phyloP scores from a whole-genome alignment of 805 yeast genomes.

The Debaryomyces hansenii region DNA sequence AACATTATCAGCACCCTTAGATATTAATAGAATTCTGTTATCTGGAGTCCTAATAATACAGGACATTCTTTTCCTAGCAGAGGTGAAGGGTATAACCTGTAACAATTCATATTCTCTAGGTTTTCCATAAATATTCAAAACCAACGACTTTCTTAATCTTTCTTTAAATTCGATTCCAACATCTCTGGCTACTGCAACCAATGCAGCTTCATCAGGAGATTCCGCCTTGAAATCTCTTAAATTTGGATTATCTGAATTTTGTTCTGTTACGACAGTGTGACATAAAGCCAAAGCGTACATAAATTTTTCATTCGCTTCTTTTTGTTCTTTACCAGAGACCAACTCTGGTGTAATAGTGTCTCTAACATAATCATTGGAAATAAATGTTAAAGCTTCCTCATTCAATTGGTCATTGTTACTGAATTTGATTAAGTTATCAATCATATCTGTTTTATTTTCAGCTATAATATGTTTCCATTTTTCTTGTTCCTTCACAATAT shows the following conservation, averaged over 20 bases:
- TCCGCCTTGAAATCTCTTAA: constrained; percentile 66
- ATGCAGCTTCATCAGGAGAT: constrained; percentile 81
- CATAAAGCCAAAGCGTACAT: constrained; percentile 69
- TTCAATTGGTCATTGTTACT: constrained; percentile 48
- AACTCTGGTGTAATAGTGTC: constrained; percentile 45
- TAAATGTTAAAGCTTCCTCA: constrained; percentile 56
- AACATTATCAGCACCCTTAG: constrained; percentile 79
- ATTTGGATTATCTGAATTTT: constrained; percentile 35
- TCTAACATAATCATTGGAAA: constrained; percentile 57
- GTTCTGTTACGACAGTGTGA: constrained; percentile 72
- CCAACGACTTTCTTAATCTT: constrained; percentile 49
- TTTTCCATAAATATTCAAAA: constrained; percentile 47
- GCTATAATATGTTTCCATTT: constrained; percentile 42
- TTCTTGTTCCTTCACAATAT: constrained; percentile 50
- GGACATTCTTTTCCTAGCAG: constrained; percentile 80
- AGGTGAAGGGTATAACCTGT: constrained; percentile 62
- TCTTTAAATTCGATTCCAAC: constrained; percentile 64
- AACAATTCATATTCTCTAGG: constrained; percentile 48
- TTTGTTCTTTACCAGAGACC: constrained; percentile 32
- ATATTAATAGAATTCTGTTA: constrained; percentile 45
- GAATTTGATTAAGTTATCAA: constrained; percentile 32
- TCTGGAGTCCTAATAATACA: constrained; percentile 52
- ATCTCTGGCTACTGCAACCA: constrained; percentile 75
- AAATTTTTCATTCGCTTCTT: constrained; percentile 52
- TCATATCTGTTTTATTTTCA: constrained; percentile 49